A percentile compares a stretch with the other conserved stretches of the same genome.
Conservation (phyloP, 2,329 filamentous ascomycete genomes). For the Cytospora paraplurivora region DNA sequence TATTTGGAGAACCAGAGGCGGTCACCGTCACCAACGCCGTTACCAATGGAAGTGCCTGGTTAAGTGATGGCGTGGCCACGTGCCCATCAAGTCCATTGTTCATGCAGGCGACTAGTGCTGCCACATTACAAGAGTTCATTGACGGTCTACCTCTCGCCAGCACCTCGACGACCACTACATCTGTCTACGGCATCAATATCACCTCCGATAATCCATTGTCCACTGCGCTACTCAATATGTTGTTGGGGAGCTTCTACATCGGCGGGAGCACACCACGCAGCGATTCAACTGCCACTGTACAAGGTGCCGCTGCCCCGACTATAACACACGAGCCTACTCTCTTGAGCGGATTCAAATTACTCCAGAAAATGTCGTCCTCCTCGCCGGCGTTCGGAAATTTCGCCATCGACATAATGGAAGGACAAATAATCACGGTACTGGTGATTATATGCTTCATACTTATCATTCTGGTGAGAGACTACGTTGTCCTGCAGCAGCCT, state of each 20-base stretch:
- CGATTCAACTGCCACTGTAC: constrained; percentile 12
- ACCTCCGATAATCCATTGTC: constrained; percentile 39
- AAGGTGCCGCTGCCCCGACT: constrained; percentile 28
- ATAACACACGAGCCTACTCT: constrained; percentile 45
- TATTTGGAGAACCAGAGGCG: constrained; percentile 32
- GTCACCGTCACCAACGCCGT: constrained; percentile 39
- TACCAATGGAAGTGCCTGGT: constrained; percentile 4
- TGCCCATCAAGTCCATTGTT: constrained; percentile 46
- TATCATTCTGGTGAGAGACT: constrained; percentile 95
- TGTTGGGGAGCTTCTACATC: constrained; percentile 25
- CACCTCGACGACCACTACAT: constrained; percentile 33
- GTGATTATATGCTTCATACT: constrained; percentile 94
- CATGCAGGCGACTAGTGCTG: constrained; percentile 41
- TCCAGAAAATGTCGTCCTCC: constrained; percentile 67
- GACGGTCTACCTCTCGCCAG: constrained; percentile 40
- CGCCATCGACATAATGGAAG: constrained; percentile 77
- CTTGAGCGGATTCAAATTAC: constrained; percentile 58
- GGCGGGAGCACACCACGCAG: constrained; percentile 18
- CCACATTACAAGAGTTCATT: constrained; percentile 40
- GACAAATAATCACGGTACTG: constrained; percentile 87
- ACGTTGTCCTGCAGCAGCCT: constrained; percentile 97
- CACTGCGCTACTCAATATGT: constrained; percentile 35
- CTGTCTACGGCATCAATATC: constrained; percentile 38
- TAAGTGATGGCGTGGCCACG: constrained; percentile 36
- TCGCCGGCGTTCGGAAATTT: constrained; percentile 39